Base-by-base conservation (phyloP, 208 protist species). In the Polymyxa betae region DNA sequence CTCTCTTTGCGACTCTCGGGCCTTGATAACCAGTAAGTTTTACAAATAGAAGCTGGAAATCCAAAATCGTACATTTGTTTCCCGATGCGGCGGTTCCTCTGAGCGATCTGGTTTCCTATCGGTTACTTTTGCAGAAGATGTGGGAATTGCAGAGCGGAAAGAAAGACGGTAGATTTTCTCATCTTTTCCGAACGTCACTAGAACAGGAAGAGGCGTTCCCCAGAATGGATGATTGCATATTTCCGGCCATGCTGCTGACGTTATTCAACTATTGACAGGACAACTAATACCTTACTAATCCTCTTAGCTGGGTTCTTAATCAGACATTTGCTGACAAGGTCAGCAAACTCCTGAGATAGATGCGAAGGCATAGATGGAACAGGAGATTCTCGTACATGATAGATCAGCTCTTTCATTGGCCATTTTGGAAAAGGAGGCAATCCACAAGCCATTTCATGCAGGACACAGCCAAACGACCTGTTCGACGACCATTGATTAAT, bases 401-500 rank as follows among this genome's bases (percentile, higher is more conserved):
- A 16, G 12, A 82, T 43, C 5, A 82, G 72, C 16, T 82, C 72
- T 35, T 43, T 35, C 72, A 82, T 82, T 82, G 72, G 72, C 72
- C 72, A 82, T 43, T 82, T 5, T 82, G 72, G 72, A 82, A 82
- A 82, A 5, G 72, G 72, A 20, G 40, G 35, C n/a, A 45, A 43
- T 40, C 72, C 72, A 82, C 72, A 82, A 43, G 72, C 72, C 72
- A 82, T 82, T 43, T 82, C 72, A 82, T 82, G 35, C 16, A 82
- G n/a, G 35, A 82, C 35, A n/a, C 72, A 82, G 16, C 72, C 72
- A 43, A 82, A 82, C 40, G 72, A 82, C 72, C 72, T 82, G n/a
- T 40, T 82, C 12, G 12, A 38, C 10, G 12, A 40, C 5, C 16
- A 20, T 5, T 82, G 16, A 43, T n/a, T 20, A 5, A 43, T 35